Base-by-base conservation (phyloP, 257 asterid species). In the Ajuga chamaepitys region DNA sequence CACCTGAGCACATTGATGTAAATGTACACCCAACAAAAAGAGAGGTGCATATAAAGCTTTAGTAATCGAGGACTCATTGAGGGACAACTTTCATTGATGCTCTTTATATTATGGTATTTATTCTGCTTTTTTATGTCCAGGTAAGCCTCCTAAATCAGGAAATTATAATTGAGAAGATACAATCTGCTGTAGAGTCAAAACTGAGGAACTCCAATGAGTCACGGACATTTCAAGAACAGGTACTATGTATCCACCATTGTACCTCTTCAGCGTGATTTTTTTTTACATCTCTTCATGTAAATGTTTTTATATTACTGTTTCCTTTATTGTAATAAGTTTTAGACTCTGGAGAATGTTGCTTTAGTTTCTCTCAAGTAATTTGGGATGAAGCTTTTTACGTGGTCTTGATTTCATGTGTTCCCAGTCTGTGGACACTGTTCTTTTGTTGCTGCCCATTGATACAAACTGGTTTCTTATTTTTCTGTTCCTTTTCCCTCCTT, bases 61-160 rank as follows among this genome's bases (percentile, higher is more conserved):
- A 11, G 47, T 66, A 42, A 37, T 35, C 22, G 61, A 42, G 62
- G 60, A 24, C 21, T 45, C 55, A 42, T 58, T 64, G 35, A 50
- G 54, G 47, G 11, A 63, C 22, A 58, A 50, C 47, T 45, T 52
- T 53, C 47, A 11, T n/a, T n/a, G 37, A 11, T 60, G 25, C 61
- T 22, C 46, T 48, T 53, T 18, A 32, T 54, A 8, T 48, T 61
- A 57, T 53, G 20, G 8, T 35, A 59, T 42, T 38, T 67, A 28
- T 54, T 67, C 50, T 74, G 34, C 58, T 68, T 56, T 30, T 67
- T 51, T 47, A 67, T 62, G 41, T 66, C 59, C 87, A 93, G 98
- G 97, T 93, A 57, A 89, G 96, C 83, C 92, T 93, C 60, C 77
- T 93, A 79, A 89, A 89, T 78, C 99, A 93, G 83, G 97, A 93